Conservation (phyloP, 1,284 basidiomycete genomes). For the Cutaneotrichosporon sp. region DNA sequence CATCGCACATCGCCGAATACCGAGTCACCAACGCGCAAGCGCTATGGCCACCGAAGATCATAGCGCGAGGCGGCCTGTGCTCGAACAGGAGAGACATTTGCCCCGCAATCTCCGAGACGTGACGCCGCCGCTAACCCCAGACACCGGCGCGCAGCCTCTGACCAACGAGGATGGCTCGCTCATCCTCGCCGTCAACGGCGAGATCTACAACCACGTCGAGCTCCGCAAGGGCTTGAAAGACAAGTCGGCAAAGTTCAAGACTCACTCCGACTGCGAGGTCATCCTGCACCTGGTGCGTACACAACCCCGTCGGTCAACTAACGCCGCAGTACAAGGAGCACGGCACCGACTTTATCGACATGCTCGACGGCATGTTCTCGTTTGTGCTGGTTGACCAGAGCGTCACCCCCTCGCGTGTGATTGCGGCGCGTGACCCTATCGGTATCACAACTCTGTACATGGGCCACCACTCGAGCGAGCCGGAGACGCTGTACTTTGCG, state of each 20-base stretch:
- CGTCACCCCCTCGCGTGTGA: constrained; percentile 77
- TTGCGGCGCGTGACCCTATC: constrained; percentile 95
- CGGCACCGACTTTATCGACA: constrained; percentile 65
- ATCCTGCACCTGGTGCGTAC: constrained; percentile 84
- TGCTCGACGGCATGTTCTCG: constrained; percentile 98
- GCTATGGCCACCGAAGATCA: neutral
- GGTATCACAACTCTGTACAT: constrained; percentile 98
- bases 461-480: constrained; percentile 80
- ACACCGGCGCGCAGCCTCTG: constrained; percentile 95
- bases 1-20: no score
- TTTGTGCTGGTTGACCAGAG: constrained; percentile 94
- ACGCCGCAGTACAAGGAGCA: constrained; percentile 69
- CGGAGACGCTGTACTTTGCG: constrained; percentile 84
- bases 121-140: constrained; percentile 54
- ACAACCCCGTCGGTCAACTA: neutral
- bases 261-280: constrained; percentile 97
- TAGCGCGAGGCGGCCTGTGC: neutral
- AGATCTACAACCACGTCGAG: constrained; percentile 96
- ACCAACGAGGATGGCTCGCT: constrained; percentile 78
- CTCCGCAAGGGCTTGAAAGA: constrained; percentile 66
- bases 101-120: no score
- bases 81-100: no score
- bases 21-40: no score
- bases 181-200: constrained; percentile 92
- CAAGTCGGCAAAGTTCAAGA: constrained; percentile 75